Base-by-base conservation (phyloP, 169 alveolate species). In the Cyclospora cayetanensis region DNA sequence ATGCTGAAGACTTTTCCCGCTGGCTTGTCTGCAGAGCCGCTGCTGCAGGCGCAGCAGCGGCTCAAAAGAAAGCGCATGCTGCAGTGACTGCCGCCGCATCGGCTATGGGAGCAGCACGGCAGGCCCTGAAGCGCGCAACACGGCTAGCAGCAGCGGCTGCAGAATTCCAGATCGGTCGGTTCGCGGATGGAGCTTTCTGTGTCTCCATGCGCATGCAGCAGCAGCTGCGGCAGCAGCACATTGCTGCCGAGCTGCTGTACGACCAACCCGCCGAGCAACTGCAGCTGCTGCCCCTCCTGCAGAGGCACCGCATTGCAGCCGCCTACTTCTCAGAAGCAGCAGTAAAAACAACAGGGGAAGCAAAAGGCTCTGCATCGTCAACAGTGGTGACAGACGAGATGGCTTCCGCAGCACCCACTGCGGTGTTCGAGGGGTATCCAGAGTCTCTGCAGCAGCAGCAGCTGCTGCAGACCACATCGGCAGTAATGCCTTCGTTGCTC, bases 201-300 rank as follows among this genome's bases (percentile, higher is more conserved):
- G 99, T 98, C 50, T 95, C 98, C 25, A 84, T 94, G 83, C 97
- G 96, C 0, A 97, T 97, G 98, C 90, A 96, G 91, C 85, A 94
- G 53, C 96, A 96, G 89, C 94, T 97, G 72, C 83, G 72, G 18
- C 50, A 87, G 72, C 93, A 96, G 85, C 95, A 93, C 20, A 91
- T 97, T 37, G 91, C 94, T 52, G 97, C 98, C n/a, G 91, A 92
- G 22, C 96, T 96, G 37, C 82, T 97, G 55, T 97, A 97, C 80
- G 98, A 97, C 94, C 93, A 93, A 34, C 97, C 98, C 9, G 94
- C 94, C 29, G 90, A 70, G 22, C 95, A 95, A 11, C 92, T 97
- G 60, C 84, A 89, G 42, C 90, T 90, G 0, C 35, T 96, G 25
- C 50, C 90, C 4, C 60, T 94, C 20, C 55, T 83, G 5, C 84